These are phyloP conservation scores for Ustilago shanxiensis DNA, from an alignment of 1,284 basidiomycete species.

Conservation along the genomic window DNA sequence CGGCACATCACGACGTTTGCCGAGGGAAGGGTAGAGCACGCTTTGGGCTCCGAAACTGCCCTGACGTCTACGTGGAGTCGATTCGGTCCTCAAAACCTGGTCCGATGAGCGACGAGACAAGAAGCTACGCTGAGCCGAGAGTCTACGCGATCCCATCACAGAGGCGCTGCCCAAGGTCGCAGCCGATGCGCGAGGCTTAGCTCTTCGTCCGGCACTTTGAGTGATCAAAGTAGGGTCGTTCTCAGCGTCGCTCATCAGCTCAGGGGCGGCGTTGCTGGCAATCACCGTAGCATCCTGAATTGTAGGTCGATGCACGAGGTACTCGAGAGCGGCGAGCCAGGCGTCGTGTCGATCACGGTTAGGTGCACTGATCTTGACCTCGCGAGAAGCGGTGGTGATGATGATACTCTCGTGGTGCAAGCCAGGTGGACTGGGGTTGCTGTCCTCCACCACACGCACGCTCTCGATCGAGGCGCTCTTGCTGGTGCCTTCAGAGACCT, in stretches of 20 bases:
- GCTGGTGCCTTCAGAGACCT: constrained; percentile 88
- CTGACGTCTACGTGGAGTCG: constrained; percentile 82
- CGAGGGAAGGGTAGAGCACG: constrained; percentile 71
- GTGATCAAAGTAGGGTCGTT: constrained; percentile 34
- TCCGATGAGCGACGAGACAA: constrained; percentile 64
- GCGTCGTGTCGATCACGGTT: constrained; percentile 95
- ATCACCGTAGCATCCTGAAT: constrained; percentile 51
- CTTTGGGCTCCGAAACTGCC: constrained; percentile 75
- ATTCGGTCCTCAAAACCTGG: constrained; percentile 59
- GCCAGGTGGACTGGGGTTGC: constrained; percentile 91
- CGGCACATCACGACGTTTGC: constrained; percentile 87
- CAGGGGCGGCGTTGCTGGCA: constrained; percentile 38
- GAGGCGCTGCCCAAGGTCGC: constrained; percentile 38
- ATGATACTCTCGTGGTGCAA: constrained; percentile 92
- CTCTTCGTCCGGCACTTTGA: constrained; percentile 28
- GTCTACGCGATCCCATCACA: constrained; percentile 35
- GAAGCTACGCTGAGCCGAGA: constrained; percentile 67
- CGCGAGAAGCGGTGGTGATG: constrained; percentile 89
- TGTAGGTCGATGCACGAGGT: constrained; percentile 55
- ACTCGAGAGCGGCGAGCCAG: constrained; percentile 79
- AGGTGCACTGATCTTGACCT: constrained; percentile 97
- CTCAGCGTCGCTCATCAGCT: constrained; percentile 39
- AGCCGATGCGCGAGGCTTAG: constrained; percentile 38
- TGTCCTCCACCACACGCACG: constrained; percentile 88
- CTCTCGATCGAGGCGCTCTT: constrained; percentile 98